Evolutionary conservation across 768 basidiomycete species (phyloP).

Genomic region (Xerocomus potaroensis): DNA sequence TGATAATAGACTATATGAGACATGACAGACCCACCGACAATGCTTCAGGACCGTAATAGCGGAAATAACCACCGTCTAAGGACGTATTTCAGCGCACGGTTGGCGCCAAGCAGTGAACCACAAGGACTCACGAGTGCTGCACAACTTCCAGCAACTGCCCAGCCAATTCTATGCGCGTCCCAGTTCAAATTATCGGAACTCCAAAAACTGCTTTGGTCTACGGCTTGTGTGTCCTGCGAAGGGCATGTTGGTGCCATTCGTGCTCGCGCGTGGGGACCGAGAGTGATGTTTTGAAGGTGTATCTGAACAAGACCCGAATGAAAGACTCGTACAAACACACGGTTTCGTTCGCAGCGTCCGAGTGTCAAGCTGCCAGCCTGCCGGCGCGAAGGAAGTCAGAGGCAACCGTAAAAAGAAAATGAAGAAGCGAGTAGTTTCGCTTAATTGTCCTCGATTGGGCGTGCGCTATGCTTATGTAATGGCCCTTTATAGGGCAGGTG

Average conservation of each 20-base stretch:
- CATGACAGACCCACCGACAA: slow-evolving; percentile 47
- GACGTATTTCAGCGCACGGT: background rate
- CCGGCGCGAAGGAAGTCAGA: background rate
- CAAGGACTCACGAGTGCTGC: slow-evolving; percentile 45
- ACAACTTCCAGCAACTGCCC: slow-evolving; percentile 66
- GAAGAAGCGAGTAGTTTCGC: background rate
- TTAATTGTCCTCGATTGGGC: no score
- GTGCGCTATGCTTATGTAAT: slow-evolving; percentile 1
- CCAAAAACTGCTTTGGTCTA: slow-evolving; percentile 68
- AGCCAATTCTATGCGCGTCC: slow-evolving; percentile 65
- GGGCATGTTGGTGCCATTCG: slow-evolving; percentile 39
- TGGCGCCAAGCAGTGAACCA: background rate
- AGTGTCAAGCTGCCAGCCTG: slow-evolving; percentile 7
- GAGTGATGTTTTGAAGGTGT: no score
- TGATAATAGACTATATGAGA: background rate
- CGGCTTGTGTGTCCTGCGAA: slow-evolving; percentile 42
- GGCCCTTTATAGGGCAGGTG: background rate
- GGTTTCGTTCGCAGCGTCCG: slow-evolving; percentile 1
- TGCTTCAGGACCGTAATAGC: slow-evolving; percentile 52
- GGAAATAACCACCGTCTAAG: slow-evolving; percentile 60
- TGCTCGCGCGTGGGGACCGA: background rate
- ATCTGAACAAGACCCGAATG: background rate
- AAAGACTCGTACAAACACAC: slow-evolving; percentile 7
- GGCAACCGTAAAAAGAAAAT: background rate
- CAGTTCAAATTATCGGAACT: slow-evolving; percentile 47